Conservation (phyloP, 805 yeast genomes). For the Barnettozyma salicaria region DNA sequence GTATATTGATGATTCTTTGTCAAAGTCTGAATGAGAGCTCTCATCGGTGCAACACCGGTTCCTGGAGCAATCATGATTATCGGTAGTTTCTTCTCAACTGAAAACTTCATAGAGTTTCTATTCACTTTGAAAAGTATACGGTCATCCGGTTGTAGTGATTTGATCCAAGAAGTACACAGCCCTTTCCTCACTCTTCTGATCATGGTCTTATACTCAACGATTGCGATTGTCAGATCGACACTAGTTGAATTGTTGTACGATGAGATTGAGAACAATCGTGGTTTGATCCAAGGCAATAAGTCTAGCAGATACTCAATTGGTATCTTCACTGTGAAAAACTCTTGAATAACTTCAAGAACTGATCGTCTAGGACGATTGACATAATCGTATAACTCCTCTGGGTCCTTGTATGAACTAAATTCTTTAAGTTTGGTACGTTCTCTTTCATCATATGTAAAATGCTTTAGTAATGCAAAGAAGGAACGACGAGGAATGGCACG, state of each 20-base stretch:
- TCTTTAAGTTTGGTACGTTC: conserved; percentile 74
- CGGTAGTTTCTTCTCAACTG: conserved; percentile 34
- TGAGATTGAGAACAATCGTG: conserved; percentile 82
- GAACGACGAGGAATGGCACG: conserved; percentile 77
- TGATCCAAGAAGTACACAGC: conserved; percentile 73
- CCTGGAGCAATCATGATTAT: conserved; percentile 84
- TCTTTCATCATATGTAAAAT: conserved; percentile 67
- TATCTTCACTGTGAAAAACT: conserved; percentile 67
- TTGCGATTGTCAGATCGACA: conserved; percentile 70
- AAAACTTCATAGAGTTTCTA: conserved; percentile 38
- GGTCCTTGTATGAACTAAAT: conserved; percentile 62
- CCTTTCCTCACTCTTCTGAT: conserved; percentile 74
- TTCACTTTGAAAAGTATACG: conserved; percentile 47
- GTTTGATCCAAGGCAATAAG: conserved; percentile 69
- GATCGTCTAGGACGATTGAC: conserved; percentile 93
- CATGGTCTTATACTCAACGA: conserved; percentile 82
- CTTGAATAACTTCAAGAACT: conserved; percentile 73
- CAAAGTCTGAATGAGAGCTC: conserved; percentile 51
- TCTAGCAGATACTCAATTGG: conserved; percentile 77
- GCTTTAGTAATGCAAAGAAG: conserved; percentile 69
- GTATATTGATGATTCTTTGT: conserved; percentile 16
- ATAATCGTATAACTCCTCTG: conserved; percentile 81
- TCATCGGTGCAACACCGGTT: conserved; percentile 94
- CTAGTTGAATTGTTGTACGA: conserved; percentile 39
- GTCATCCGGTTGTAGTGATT: conserved; percentile 42